A percentile compares a stretch with the other conserved stretches of the same genome.
phyloP scores from a whole-genome alignment of 1,284 basidiomycete species.

The Malassezia dermatis region DNA sequence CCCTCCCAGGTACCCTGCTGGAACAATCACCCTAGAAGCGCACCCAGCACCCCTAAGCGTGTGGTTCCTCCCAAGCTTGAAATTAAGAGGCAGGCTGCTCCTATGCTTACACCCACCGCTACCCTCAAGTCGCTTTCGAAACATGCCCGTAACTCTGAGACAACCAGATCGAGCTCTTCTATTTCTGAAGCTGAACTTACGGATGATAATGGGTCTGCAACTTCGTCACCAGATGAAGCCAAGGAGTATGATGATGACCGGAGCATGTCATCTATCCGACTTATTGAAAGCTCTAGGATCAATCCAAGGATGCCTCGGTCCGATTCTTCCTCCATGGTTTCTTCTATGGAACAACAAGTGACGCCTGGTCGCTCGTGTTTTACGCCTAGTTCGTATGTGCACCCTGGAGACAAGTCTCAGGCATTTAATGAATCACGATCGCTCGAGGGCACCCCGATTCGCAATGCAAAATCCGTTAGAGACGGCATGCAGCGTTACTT shows the following conservation, averaged over 20 bases:
- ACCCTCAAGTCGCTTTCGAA: slow-evolving; percentile 13
- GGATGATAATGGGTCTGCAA: slow-evolving; percentile 43
- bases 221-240: slow-evolving; percentile 39
- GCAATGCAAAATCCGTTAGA: slow-evolving; percentile 9
- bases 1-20: slow-evolving; percentile 42
- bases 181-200: slow-evolving; percentile 41
- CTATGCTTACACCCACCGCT: slow-evolving; percentile 14
- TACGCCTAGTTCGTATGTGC: not conserved
- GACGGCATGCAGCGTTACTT: slow-evolving; percentile 34
- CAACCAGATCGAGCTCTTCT: slow-evolving; percentile 21
- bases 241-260: slow-evolving; percentile 35
- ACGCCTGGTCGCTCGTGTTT: slow-evolving; percentile 16
- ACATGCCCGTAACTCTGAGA: slow-evolving; percentile 18
- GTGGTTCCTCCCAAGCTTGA: not conserved
- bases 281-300: slow-evolving; percentile 25
- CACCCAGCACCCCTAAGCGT: slow-evolving; percentile 17
- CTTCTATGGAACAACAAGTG: slow-evolving; percentile 21
- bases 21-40: slow-evolving; percentile 25
- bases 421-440: not conserved
- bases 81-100: not conserved
- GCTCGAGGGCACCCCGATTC: slow-evolving; percentile 4
- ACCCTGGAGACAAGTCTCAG: not conserved
- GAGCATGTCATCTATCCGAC: slow-evolving; percentile 16
- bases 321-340: slow-evolving; percentile 3
- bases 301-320: slow-evolving; percentile 13